phyloP scores from a whole-genome alignment of 202 grass and related monocot species.

The Digitaria exilis region DNA sequence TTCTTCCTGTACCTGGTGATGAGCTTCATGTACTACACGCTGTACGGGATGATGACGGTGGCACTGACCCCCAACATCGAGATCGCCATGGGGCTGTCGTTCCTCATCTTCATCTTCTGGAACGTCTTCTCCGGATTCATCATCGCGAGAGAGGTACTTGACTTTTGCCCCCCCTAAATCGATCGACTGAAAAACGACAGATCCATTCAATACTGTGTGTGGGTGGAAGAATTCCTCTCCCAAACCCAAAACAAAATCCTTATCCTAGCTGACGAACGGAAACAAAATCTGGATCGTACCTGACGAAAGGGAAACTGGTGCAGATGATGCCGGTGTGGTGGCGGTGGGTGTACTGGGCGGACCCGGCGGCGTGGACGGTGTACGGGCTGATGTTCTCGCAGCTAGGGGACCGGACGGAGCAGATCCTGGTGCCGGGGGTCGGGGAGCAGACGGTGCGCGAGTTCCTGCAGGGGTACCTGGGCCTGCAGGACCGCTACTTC shows the following conservation, averaged over 20 bases:
- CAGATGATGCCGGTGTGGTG: constrained; percentile 98
- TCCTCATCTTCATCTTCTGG: constrained; percentile 88
- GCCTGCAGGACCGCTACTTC: constrained; percentile 67
- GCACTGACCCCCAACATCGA: constrained; percentile 86
- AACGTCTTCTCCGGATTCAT: constrained; percentile 93
- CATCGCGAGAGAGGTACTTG: constrained; percentile 70
- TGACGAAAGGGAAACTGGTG: constrained; percentile 31
- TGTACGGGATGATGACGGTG: constrained; percentile 92
- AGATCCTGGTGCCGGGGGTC: constrained; percentile 48
- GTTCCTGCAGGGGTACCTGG: constrained; percentile 75
- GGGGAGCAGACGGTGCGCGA: constrained; percentile 52
- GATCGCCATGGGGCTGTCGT: constrained; percentile 83
- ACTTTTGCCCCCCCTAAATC: neutral
- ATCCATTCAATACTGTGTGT: neutral
- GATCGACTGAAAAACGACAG: neutral
- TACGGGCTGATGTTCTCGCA: constrained; percentile 92
- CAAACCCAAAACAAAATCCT: neutral
- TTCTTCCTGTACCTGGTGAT: constrained; percentile 74
- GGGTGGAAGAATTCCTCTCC: neutral
- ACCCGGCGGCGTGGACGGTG: constrained; percentile 90
- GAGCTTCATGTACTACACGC: constrained; percentile 87
- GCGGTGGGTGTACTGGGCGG: constrained; percentile 92
- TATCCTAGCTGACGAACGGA: too few species aligned
- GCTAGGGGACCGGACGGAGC: constrained; percentile 63
- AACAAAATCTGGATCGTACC: too few species aligned